Conservation (phyloP, 306 rosid species). For the Urtica urens region DNA sequence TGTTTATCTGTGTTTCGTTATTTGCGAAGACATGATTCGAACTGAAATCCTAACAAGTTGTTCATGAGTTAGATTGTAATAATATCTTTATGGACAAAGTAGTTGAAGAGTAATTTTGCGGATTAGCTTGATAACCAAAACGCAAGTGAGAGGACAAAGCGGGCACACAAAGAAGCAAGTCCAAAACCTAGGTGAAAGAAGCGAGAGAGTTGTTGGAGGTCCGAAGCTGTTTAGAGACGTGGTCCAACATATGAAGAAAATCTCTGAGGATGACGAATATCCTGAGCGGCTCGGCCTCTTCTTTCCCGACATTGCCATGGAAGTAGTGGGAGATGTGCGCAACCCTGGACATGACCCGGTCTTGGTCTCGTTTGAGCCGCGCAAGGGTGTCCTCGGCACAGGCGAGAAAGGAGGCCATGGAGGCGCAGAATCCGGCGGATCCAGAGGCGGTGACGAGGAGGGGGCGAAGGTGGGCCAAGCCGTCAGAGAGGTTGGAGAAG, state of each 20-base stretch:
- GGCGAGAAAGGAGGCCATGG: slow-evolving; percentile 36
- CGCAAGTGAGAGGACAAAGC: too few species aligned
- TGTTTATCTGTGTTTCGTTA: too few species aligned
- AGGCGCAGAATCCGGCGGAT: slow-evolving; percentile 26
- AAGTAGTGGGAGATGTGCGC: slow-evolving; percentile 81
- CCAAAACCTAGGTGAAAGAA: slow-evolving; percentile 42
- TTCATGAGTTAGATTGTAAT: too few species aligned
- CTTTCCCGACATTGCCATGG: slow-evolving; percentile 81
- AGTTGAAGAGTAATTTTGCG: too few species aligned
- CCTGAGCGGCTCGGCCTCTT: slow-evolving; percentile 62
- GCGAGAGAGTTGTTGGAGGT: slow-evolving; percentile 63
- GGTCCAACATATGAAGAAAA: slow-evolving; percentile 76
- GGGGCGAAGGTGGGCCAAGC: slow-evolving; percentile 28
- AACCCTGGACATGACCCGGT: slow-evolving; percentile 46
- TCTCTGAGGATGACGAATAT: slow-evolving; percentile 94
- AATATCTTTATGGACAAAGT: too few species aligned
- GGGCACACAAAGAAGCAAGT: neutral
- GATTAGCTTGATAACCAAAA: too few species aligned
- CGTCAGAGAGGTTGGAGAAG: slow-evolving; percentile 54
- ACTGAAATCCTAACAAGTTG: too few species aligned
- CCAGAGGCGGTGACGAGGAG: slow-evolving; percentile 33
- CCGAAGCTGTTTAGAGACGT: slow-evolving; percentile 88
- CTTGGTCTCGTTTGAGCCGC: slow-evolving; percentile 61
- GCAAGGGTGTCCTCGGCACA: slow-evolving; percentile 42
- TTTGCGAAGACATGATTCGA: too few species aligned